Conservation (phyloP, 768 basidiomycete species). For the Cantharellus anzutake region DNA sequence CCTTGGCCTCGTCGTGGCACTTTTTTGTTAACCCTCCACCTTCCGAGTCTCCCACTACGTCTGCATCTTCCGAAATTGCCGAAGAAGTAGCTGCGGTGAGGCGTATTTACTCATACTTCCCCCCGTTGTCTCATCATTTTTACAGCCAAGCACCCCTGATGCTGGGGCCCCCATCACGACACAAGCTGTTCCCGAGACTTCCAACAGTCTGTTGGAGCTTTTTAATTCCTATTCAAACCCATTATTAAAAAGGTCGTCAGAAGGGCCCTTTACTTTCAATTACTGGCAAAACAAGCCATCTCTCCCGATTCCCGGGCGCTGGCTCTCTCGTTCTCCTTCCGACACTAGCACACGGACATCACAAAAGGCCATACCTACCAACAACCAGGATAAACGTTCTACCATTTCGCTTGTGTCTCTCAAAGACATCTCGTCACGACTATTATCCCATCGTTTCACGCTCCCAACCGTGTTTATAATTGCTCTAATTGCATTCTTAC, state of each 20-base stretch:
- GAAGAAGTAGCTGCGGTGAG: background rate
- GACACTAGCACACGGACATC: background rate
- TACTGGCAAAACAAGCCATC: background rate
- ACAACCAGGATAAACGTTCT: too few species aligned
- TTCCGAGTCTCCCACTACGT: background rate
- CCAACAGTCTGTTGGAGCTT: background rate
- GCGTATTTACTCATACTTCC: background rate
- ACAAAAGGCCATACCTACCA: too few species aligned
- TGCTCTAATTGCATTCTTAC: conserved; percentile 73
- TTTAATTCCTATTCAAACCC: background rate
- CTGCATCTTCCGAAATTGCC: background rate
- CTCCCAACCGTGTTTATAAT: conserved; percentile 34
- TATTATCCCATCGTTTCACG: background rate
- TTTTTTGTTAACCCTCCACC: background rate
- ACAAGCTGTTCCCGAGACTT: background rate
- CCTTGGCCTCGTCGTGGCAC: background rate
- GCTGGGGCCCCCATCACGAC: background rate
- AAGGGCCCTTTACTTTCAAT: background rate
- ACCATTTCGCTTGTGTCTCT: too few species aligned
- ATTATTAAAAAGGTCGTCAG: background rate
- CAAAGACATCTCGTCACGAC: background rate
- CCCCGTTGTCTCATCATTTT: background rate
- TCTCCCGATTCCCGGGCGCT: background rate
- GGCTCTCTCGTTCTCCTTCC: background rate
- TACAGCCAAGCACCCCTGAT: background rate